phyloP scores from a whole-genome alignment of 805 yeast genomes.

The Ogataea henricii region DNA sequence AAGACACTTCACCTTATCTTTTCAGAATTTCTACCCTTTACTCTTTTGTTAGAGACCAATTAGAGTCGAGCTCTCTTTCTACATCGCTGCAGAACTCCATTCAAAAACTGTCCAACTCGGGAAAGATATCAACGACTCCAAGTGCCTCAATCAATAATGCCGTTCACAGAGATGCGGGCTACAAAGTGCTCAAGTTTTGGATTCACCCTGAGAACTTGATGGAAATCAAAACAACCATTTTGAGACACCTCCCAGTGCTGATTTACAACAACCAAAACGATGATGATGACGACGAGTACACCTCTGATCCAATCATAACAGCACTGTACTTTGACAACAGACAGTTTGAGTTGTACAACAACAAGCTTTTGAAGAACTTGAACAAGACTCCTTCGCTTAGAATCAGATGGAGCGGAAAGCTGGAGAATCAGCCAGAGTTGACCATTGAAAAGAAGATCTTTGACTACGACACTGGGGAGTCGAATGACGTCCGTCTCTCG shows the following conservation, averaged over 20 bases:
- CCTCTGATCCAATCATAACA: conserved; percentile 79
- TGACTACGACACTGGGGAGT: conserved; percentile 49
- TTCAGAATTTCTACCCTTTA: conserved; percentile 81
- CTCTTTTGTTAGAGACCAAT: conserved; percentile 77
- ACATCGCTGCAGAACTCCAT: conserved; percentile 47
- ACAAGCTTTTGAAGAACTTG: conserved; percentile 67
- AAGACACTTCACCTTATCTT: conserved; percentile 89
- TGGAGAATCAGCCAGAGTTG: conserved; percentile 75
- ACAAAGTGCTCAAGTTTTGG: conserved; percentile 86
- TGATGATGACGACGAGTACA: conserved; percentile 51
- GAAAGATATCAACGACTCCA: conserved; percentile 37
- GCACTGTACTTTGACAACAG: conserved; percentile 86
- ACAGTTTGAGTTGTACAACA: conserved; percentile 81
- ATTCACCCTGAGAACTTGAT: conserved; percentile 93
- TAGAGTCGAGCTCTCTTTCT: conserved; percentile 39
- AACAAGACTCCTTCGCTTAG: conserved; percentile 73
- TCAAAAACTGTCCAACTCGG: conserved; percentile 47
- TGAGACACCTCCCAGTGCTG: conserved; percentile 90
- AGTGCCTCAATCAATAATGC: conserved; percentile 24
- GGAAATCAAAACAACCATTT: conserved; percentile 95
- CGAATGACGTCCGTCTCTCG: conserved; percentile 60
- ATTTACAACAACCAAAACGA: conserved; percentile 62
- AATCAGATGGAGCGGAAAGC: conserved; percentile 87
- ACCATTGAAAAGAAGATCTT: conserved; percentile 78
- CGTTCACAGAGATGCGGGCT: conserved; percentile 31